Conservation (phyloP, 352 stramenopile species). For the Blastocystis sp. region DNA sequence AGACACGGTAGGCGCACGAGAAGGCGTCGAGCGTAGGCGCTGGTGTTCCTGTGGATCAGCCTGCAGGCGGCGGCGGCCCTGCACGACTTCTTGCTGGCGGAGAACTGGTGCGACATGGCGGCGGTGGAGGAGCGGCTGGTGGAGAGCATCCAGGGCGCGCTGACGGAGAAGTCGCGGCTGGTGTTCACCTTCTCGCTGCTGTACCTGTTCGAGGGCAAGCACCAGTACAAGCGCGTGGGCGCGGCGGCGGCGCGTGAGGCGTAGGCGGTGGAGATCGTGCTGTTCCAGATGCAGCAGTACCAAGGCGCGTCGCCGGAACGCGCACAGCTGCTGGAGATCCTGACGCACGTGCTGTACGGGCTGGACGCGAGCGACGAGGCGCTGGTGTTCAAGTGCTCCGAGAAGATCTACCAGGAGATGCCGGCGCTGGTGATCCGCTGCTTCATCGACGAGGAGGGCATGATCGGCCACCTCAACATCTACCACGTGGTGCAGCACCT, state of each 20-base stretch:
- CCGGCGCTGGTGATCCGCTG: slow-evolving; percentile 25
- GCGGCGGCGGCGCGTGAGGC: background rate
- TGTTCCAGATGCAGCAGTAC: slow-evolving; percentile 40
- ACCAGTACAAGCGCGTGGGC: slow-evolving; percentile 45
- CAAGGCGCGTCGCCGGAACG: slow-evolving; percentile 20
- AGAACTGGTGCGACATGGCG: slow-evolving; percentile 29
- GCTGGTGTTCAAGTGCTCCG: slow-evolving; percentile 62
- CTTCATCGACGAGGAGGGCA: slow-evolving; percentile 38
- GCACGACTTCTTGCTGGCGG: background rate
- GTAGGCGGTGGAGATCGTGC: slow-evolving; percentile 56
- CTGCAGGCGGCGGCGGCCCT: slow-evolving; percentile 15
- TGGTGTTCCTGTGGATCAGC: slow-evolving; percentile 15
- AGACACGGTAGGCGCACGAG: background rate
- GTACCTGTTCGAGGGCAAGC: slow-evolving; percentile 61
- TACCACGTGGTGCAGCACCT: slow-evolving; percentile 39
- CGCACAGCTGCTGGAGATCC: slow-evolving; percentile 19
- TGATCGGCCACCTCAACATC: slow-evolving; percentile 63
- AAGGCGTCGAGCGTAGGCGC: background rate
- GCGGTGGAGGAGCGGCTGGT: slow-evolving; percentile 53
- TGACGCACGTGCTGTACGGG: slow-evolving; percentile 52
- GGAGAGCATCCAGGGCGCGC: background rate
- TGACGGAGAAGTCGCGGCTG: background rate
- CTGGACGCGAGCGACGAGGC: slow-evolving; percentile 30
- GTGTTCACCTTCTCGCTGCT: slow-evolving; percentile 45
- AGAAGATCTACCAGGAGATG: slow-evolving; percentile 33